Evolutionary conservation across 2,329 filamentous ascomycete species (phyloP).

Genomic region (Metarhizium anisopliae): DNA sequence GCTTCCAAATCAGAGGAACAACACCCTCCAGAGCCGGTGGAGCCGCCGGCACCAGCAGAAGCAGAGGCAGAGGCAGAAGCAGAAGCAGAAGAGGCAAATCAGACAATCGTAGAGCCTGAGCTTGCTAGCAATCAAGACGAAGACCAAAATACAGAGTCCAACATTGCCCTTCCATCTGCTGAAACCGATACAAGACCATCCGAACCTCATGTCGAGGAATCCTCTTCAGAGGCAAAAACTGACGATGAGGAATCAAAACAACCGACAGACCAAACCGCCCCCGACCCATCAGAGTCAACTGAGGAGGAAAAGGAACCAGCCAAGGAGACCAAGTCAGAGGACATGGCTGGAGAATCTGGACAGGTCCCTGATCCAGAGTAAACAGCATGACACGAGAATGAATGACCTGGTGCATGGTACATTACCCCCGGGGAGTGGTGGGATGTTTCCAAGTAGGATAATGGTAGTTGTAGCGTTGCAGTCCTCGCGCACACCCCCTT

Average conservation of each 20-base stretch:
- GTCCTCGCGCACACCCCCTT: too few species aligned
- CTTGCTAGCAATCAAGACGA: not conserved
- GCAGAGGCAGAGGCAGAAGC: not conserved
- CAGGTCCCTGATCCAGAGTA: constrained; percentile 5
- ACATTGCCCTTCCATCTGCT: not conserved
- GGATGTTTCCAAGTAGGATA: not conserved
- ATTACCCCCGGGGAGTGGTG: not conserved
- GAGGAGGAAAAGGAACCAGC: not conserved
- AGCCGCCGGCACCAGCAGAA: constrained; percentile 5
- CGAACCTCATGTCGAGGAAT: not conserved
- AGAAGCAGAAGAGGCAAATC: constrained; percentile 4
- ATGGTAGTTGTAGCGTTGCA: not conserved
- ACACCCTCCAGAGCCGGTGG: constrained; percentile 5
- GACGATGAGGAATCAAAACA: constrained; percentile 1
- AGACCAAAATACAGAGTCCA: not conserved
- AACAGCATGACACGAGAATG: not conserved
- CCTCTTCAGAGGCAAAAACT: not conserved
- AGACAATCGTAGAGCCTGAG: constrained; percentile 2
- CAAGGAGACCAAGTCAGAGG: constrained; percentile 2
- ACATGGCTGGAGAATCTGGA: constrained; percentile 4
- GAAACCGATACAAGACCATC: not conserved
- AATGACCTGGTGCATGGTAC: not conserved
- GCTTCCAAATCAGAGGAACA: constrained; percentile 2
- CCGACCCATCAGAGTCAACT: not conserved
- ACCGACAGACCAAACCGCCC: not conserved